Conservation (phyloP, 1,284 basidiomycete species). For the Rhodofomes roseus region DNA sequence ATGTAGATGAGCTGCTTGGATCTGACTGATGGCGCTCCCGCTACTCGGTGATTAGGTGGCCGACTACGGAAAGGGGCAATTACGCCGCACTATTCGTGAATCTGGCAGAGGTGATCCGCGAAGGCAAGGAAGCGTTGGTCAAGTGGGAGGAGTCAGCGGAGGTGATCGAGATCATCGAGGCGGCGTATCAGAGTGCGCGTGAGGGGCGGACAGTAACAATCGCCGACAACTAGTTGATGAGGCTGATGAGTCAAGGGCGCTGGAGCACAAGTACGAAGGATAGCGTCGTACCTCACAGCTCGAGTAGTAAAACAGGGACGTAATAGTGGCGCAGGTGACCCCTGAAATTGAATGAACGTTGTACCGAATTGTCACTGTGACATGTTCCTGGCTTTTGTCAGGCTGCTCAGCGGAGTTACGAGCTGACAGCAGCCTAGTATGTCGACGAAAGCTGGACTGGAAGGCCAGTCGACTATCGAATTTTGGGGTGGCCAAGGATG, state of each 20-base stretch:
- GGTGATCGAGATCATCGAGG: constrained; percentile 72
- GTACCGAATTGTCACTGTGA: neutral
- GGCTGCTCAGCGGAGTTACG: neutral
- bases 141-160: constrained; percentile 68
- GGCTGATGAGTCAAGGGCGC: neutral
- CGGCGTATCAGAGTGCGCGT: constrained; percentile 59
- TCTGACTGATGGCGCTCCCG: constrained; percentile 5
- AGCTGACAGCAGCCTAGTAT: too few species aligned
- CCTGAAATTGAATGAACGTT: neutral
- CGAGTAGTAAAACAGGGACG: neutral
- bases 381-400: neutral
- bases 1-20: neutral
- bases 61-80: constrained; percentile 52
- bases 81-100: constrained; percentile 65
- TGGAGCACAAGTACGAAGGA: too few species aligned
- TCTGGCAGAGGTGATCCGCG: constrained; percentile 56
- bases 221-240: constrained; percentile 7
- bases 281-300: neutral
- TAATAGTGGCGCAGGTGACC: neutral
- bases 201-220: constrained; percentile 50
- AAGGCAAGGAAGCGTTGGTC: constrained; percentile 44
- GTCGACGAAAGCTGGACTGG: too few species aligned
- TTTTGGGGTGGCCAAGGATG: neutral
- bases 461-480: neutral
- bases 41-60: constrained; percentile 47